Base-by-base conservation (phyloP, 192 early-diverging fungal species). In the Nowakowskiella sp. region DNA sequence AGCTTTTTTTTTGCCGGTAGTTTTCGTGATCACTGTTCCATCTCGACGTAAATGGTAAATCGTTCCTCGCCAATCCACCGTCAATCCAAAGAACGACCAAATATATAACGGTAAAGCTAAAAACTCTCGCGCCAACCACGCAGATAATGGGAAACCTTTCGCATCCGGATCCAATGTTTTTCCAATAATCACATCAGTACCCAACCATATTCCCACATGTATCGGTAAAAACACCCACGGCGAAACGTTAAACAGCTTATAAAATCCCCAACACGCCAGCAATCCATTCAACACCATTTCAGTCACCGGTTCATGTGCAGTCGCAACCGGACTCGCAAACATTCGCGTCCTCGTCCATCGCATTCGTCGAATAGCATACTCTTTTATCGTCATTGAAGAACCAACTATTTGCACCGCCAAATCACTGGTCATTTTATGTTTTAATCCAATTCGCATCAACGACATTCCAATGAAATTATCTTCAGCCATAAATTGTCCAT, bases 321-420 rank as follows among this genome's bases (percentile, higher is more conserved):
- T 99, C 0, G 93, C 93, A 27, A 71, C 72, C 0, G 89, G 82
- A 5, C 92, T 90, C 2, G 88, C 90, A 65, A 91, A 96, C 66
- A 94, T 97, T 47, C 95, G 77, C 49, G 91, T 84, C 28, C 95
- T 81, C 28, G 86, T 85, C 95, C 95, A 99, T 45, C 95, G 74
- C 21, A 86, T 80, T n/a, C 92, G 78, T 19, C 93, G 71, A 42
- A 72, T 61, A 51, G 87, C 86, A 68, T 90, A 99, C 47, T 92
- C 92, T 1, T 67, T 49, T n/a, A 88, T 58, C 0, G 80, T 66
- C 61, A 87, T 73, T 6, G n/a, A 19, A 3, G 72, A 67, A 31
- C 90, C 92, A 2, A 91, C 69, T 1, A 85, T 74, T 67, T 99
- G 95, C 54, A 83, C 81, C 1, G 91, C 92, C 31, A 85, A 57